These are phyloP conservation scores for Penicillium sp. DNA, from an alignment of 2,329 filamentous ascomycete species.

Conservation along the genomic window DNA sequence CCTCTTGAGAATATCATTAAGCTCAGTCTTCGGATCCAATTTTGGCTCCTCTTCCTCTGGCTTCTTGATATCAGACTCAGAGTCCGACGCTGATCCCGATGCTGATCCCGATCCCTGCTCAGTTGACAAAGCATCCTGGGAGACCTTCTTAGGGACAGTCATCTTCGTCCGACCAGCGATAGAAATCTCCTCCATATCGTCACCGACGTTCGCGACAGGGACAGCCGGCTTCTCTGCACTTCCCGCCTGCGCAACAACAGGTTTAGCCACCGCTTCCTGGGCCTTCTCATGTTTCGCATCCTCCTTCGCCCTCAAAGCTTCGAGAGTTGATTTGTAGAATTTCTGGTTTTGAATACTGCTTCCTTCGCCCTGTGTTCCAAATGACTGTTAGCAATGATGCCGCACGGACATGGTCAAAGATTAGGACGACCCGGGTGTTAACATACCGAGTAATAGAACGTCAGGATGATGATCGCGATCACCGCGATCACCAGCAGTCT, in stretches of 20 bases:
- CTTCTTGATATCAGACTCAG: slow-evolving; percentile 11
- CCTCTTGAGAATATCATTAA: slow-evolving; percentile 78
- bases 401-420: not conserved
- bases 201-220: slow-evolving; percentile 42
- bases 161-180: slow-evolving; percentile 57
- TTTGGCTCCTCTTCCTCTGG: slow-evolving; percentile 48
- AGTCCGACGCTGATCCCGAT: not conserved
- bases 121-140: slow-evolving; percentile 3
- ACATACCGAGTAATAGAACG: slow-evolving; percentile 72
- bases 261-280: slow-evolving; percentile 32
- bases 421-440: not conserved
- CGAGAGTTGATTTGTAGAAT: slow-evolving; percentile 58
- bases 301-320: slow-evolving; percentile 53
- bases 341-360: slow-evolving; percentile 42
- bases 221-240: slow-evolving; percentile 48
- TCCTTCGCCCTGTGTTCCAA: slow-evolving; percentile 36
- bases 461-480: slow-evolving; percentile 64
- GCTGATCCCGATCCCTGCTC: not conserved
- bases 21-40: slow-evolving; percentile 57
- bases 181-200: slow-evolving; percentile 46
- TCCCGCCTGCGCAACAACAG: slow-evolving; percentile 56
- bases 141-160: slow-evolving; percentile 38
- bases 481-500: slow-evolving; percentile 59
- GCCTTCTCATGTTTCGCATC: slow-evolving; percentile 50
- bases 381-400: slow-evolving; percentile 1